Evolutionary conservation across 2,329 filamentous ascomycete genomes (phyloP).

Genomic region (Venturia oleaginea): DNA sequence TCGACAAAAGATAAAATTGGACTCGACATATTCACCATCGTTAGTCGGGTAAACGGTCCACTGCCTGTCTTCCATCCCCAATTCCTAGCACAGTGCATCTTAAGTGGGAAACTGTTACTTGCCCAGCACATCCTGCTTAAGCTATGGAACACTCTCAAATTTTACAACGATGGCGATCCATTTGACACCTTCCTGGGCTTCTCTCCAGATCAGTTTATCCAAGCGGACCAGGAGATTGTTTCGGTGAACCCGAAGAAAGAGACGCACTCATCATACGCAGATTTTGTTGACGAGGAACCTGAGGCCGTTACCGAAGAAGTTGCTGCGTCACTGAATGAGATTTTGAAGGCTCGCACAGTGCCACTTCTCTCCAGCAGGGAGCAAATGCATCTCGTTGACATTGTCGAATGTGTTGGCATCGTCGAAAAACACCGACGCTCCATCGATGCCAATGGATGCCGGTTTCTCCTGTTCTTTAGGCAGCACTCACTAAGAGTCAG

Average conservation of each 20-base stretch:
- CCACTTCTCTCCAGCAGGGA: conserved; percentile 75
- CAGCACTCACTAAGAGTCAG: conserved; percentile 65
- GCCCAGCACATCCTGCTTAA: conserved; percentile 66
- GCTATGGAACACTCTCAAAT: conserved; percentile 70
- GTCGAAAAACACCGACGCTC: conserved; percentile 82
- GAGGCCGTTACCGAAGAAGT: conserved; percentile 62
- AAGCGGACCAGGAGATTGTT: conserved; percentile 21
- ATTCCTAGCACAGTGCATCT: conserved; percentile 76
- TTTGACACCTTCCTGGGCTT: conserved; percentile 69
- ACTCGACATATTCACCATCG: conserved; percentile 70
- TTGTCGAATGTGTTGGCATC: conserved; percentile 72
- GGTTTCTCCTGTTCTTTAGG: conserved; percentile 80
- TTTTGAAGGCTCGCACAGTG: conserved; percentile 64
- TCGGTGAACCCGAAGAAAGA: conserved; percentile 35
- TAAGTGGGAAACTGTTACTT: conserved; percentile 64
- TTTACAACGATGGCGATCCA: conserved; percentile 69
- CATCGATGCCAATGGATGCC: conserved; percentile 80
- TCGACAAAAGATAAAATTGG: conserved; percentile 40
- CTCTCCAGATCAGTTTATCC: conserved; percentile 39
- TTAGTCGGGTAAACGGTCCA: conserved; percentile 76
- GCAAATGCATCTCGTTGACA: conserved; percentile 76
- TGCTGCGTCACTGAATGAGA: conserved; percentile 63
- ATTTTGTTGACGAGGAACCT: conserved; percentile 46
- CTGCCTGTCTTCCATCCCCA: conserved; percentile 89
- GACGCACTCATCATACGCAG: conserved; percentile 42